Percentiles rank a stretch among this genome's conserved stretches.
These are phyloP conservation scores for Talaromyces pinophilus DNA, from an alignment of 2,329 filamentous ascomycete species.

Conservation along the genomic window DNA sequence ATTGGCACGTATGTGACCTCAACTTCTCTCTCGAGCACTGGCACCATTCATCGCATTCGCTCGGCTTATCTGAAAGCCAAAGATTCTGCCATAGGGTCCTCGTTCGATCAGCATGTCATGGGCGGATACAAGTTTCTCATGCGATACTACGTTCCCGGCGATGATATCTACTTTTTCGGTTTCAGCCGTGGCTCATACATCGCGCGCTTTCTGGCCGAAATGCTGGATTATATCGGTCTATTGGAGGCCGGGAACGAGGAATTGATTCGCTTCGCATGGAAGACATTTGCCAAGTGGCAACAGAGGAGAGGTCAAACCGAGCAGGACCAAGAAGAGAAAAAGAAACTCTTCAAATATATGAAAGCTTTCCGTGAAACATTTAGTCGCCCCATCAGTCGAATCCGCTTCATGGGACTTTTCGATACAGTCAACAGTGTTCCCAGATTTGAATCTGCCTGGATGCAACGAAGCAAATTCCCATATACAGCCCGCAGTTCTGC, in stretches of 20 bases:
- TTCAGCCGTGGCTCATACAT: constrained; percentile 74
- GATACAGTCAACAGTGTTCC: constrained; percentile 82
- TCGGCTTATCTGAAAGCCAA: constrained; percentile 42
- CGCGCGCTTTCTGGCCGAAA: constrained; percentile 75
- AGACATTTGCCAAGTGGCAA: constrained; percentile 48
- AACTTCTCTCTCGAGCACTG: constrained; percentile 37
- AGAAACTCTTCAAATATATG: constrained; percentile 70
- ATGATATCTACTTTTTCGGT: constrained; percentile 69
- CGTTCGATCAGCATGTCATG: constrained; percentile 80
- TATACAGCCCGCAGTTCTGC: constrained; percentile 57
- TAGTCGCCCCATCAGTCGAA: constrained; percentile 70
- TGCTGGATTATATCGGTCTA: constrained; percentile 80
- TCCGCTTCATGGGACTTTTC: constrained; percentile 76
- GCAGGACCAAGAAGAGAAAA: constrained; percentile 35
- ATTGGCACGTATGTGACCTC: constrained; percentile 49
- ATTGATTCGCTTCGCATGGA: constrained; percentile 82
- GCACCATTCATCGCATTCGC: constrained; percentile 56
- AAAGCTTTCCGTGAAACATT: constrained; percentile 80
- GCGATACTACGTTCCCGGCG: constrained; percentile 65
- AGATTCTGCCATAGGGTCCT: constrained; percentile 76
- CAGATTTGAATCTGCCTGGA: constrained; percentile 68
- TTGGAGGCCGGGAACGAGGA: constrained; percentile 82
- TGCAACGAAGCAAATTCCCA: constrained; percentile 76
- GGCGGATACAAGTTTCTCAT: constrained; percentile 79
- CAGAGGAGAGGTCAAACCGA: constrained; percentile 35